Percentiles rank a stretch among this genome's conserved stretches.
phyloP scores from a whole-genome alignment of 169 alveolate species.

The Perkinsus olseni region DNA sequence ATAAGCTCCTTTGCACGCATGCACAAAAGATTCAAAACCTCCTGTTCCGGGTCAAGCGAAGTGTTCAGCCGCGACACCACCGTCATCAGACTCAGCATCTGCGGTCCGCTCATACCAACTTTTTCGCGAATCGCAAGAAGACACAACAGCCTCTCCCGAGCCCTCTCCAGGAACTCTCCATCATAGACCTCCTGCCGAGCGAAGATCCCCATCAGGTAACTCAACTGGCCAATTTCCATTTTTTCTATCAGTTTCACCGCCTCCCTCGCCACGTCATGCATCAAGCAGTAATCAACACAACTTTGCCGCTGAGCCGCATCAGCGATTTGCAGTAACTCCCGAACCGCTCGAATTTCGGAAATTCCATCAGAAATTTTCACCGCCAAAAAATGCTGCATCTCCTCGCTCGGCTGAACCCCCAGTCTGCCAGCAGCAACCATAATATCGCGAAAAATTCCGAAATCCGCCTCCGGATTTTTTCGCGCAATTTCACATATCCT shows the following conservation, averaged over 20 bases:
- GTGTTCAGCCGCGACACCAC: neutral
- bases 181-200: neutral
- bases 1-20: neutral
- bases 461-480: neutral
- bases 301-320: neutral
- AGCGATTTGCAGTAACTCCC: neutral
- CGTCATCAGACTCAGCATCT: neutral
- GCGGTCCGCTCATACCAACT: neutral
- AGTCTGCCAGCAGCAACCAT: neutral
- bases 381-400: neutral
- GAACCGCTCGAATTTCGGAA: neutral
- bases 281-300: neutral
- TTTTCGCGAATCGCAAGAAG: neutral
- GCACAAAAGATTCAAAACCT: neutral
- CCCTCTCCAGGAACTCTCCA: neutral
- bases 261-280: neutral
- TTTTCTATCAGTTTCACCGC: neutral
- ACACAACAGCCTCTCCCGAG: neutral
- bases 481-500: neutral
- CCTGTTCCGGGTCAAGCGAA: neutral
- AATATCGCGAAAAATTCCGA: neutral
- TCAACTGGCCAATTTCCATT: neutral
- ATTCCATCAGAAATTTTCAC: neutral
- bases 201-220: neutral
- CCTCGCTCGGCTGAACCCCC: neutral